Evolutionary conservation across 2,329 filamentous ascomycete species (phyloP).

Genomic region (Achaetomium macrosporum): DNA sequence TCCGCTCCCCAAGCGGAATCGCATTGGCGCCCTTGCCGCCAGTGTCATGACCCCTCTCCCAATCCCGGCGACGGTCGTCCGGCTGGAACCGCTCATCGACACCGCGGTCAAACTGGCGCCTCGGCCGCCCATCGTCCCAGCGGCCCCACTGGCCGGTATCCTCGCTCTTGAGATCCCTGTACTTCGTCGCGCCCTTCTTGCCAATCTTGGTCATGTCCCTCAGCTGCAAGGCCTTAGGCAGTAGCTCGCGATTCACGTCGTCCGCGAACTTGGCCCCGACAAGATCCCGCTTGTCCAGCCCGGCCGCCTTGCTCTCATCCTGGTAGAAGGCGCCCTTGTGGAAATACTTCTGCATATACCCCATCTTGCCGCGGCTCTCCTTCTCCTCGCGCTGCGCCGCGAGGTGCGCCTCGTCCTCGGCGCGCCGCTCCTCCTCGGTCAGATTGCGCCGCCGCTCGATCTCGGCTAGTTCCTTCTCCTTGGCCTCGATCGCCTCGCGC

Average conservation of each 20-base stretch:
- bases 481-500: constrained; percentile 73
- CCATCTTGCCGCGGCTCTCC: constrained; percentile 70
- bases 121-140: constrained; percentile 45
- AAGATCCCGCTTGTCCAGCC: constrained; percentile 72
- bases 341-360: constrained; percentile 92
- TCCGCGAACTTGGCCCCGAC: constrained; percentile 81
- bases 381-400: constrained; percentile 75
- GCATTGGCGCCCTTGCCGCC: constrained; percentile 62
- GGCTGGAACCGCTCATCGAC: constrained; percentile 62
- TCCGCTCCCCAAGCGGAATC: constrained; percentile 61
- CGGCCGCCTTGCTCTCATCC: constrained; percentile 69
- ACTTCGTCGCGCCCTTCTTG: constrained; percentile 84
- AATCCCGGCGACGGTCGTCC: constrained; percentile 39
- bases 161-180: constrained; percentile 80
- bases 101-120: constrained; percentile 35
- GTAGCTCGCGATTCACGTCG: constrained; percentile 72
- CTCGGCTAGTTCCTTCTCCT: constrained; percentile 81
- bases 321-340: constrained; percentile 96
- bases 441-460: constrained; percentile 82
- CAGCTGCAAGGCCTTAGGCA: constrained; percentile 89
- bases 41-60: constrained; percentile 38
- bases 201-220: constrained; percentile 91
- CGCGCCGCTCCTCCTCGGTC: constrained; percentile 76
- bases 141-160: constrained; percentile 86
- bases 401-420: constrained; percentile 76